Percentiles rank a stretch among this genome's conserved stretches.
Evolutionary conservation across 495 filamentous ascomycete genomes (phyloP).

Genomic region (Sporormia fimetaria): DNA sequence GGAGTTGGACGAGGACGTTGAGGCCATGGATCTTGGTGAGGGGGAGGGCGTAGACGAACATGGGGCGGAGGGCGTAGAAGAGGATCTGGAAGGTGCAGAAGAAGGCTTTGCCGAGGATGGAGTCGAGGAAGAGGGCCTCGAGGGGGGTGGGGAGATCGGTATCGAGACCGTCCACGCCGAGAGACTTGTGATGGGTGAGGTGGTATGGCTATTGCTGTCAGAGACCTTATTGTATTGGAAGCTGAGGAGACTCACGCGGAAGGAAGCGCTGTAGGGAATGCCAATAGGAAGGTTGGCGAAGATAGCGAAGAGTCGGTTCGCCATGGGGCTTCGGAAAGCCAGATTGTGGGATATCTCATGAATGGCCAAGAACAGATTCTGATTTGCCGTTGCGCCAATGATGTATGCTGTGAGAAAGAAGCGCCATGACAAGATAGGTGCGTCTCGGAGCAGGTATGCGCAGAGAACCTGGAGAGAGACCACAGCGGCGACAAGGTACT

Average conservation of each 20-base stretch:
- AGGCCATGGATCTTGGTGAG: slow-evolving; percentile 74
- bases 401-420: slow-evolving; percentile 85
- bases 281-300: slow-evolving; percentile 94
- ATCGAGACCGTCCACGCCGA: slow-evolving; percentile 92
- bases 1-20: slow-evolving; percentile 65
- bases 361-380: slow-evolving; percentile 97
- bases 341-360: slow-evolving; percentile 99
- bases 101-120: slow-evolving; percentile 94
- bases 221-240: slow-evolving; percentile 5
- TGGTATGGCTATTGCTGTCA: slow-evolving; percentile 69
- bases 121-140: slow-evolving; percentile 90
- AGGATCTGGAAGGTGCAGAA: slow-evolving; percentile 99
- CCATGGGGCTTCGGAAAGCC: slow-evolving; percentile 74
- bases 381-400: slow-evolving; percentile 91
- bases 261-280: slow-evolving; percentile 90
- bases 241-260: slow-evolving; percentile 45
- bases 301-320: slow-evolving; percentile 77
- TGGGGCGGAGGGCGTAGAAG: slow-evolving; percentile 97
- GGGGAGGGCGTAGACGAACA: slow-evolving; percentile 83
- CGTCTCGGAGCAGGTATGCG: slow-evolving; percentile 68
- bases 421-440: slow-evolving; percentile 65
- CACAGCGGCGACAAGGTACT: slow-evolving; percentile 79
- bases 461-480: slow-evolving; percentile 70
- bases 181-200: slow-evolving; percentile 96
- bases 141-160: slow-evolving; percentile 88